Base-by-base conservation (phyloP, 2,329 filamentous ascomycete genomes). In the Pleoardoris graminearum region DNA sequence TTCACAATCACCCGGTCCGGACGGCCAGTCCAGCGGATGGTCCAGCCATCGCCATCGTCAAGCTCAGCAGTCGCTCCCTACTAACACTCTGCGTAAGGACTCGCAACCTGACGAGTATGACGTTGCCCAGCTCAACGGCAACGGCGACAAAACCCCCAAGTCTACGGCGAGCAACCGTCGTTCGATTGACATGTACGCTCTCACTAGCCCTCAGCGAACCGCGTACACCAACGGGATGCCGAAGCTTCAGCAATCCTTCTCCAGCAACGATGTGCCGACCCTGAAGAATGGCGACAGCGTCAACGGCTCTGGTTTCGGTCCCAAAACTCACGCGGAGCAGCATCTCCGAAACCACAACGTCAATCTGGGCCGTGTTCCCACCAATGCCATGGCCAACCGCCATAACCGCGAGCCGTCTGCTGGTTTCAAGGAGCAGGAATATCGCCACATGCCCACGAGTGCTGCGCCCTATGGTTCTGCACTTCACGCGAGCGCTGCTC, bases 181-280 rank as follows among this genome's bases (percentile, higher is more conserved):
- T 53, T 80, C 78, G 2, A 71, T 79, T 50, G 78, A 80, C 58
- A 75, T 78, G 65, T 77, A 74, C 52, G 75, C 65, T 21, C 70
- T 62, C 12, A 30, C 21, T 59, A 72, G 62, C 49, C 65, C 66
- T 37, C 73, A 61, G 57, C 58, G 57, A 27, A 47, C 56, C 19
- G 76, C 78, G 44, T 69, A 71, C 43, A 77, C 77, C 54, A 82
- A 88, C 71, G 80, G 83, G 22, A 83, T 84, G 48, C 88, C 87
- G 25, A 91, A 90, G 77, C 75, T 96, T 52, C 89, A 92, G 74
- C 87, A 89, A 38, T 97, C 93, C 0, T 97, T 90, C 77, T 97
- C 94, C 8, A 86, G 90, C 48, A 94, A 89, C 72, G 92, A 97
- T 67, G 81, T 97, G 17, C 89, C 91, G 4, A 95, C 91, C 7